A percentile compares a stretch with the other conserved stretches of the same genome.
These are phyloP conservation scores for Mortierella sp. DNA, from an alignment of 371 early-diverging fungal genomes.

Conservation along the genomic window DNA sequence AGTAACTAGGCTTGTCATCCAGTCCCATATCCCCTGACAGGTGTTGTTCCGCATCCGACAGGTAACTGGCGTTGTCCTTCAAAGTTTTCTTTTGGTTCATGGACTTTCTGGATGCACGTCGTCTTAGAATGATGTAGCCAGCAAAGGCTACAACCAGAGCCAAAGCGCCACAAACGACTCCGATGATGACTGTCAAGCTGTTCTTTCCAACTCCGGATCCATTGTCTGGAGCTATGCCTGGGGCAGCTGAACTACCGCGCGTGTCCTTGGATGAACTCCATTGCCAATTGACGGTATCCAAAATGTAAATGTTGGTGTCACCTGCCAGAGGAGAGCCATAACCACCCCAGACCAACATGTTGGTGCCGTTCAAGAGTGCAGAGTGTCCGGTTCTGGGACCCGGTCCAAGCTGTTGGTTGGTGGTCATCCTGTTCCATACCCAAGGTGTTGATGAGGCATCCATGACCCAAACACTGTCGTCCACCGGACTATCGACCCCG, in stretches of 20 bases:
- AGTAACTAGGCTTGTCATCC: conserved; percentile 45
- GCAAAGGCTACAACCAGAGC: conserved; percentile 28
- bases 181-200: conserved; percentile 22
- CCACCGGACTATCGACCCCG: conserved; percentile 27
- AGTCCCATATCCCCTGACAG: conserved; percentile 26
- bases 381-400: conserved; percentile 45
- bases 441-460: conserved; percentile 33
- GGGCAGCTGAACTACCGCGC: too few species aligned
- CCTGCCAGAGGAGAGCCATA: conserved; percentile 22
- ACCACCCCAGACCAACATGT: conserved; percentile 52
- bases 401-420: conserved; percentile 37
- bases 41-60: conserved; percentile 36
- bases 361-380: conserved; percentile 41
- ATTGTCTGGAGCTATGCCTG: not conserved
- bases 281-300: conserved; percentile 29
- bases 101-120: conserved; percentile 17
- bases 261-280: conserved; percentile 37
- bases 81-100: conserved; percentile 3
- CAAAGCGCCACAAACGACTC: conserved; percentile 36
- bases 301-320: conserved; percentile 38
- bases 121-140: conserved; percentile 23
- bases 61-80: conserved; percentile 19
- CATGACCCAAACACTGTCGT: conserved; percentile 46
- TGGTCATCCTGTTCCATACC: conserved; percentile 40
- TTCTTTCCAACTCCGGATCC: conserved; percentile 13